Percentiles rank a stretch among this genome's conserved stretches.
Conservation (phyloP, 305 asterid genomes). For the Solanum chacoense region DNA sequence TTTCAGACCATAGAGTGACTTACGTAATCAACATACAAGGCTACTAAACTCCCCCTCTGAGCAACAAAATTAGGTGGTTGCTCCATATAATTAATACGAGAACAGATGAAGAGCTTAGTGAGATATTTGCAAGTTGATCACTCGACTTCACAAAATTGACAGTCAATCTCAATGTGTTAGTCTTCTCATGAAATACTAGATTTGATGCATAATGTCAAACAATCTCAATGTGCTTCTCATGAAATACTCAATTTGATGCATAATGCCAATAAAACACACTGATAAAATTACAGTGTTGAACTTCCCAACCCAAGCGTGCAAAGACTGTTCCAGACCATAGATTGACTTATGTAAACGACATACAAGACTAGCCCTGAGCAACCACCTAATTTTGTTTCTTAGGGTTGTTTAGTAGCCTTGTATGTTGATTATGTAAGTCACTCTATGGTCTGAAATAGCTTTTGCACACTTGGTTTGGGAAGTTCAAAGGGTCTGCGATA, state of each 20-base stretch:
- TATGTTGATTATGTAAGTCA: not conserved
- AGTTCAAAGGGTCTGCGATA: not conserved
- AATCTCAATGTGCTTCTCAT: not conserved
- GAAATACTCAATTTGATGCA: no score
- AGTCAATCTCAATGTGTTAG: not conserved
- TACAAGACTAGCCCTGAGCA: not conserved
- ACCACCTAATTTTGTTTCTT: not conserved
- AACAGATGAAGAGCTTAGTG: not conserved
- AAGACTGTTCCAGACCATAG: not conserved
- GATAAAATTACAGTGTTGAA: no score
- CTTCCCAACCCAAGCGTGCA: not conserved
- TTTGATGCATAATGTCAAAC: not conserved
- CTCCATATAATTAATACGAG: not conserved
- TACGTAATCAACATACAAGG: not conserved
- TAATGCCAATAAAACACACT: not conserved
- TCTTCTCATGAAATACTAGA: not conserved
- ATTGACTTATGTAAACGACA: not conserved
- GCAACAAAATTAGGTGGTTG: not conserved
- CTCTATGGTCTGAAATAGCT: not conserved
- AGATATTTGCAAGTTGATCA: not conserved
- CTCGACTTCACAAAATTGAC: not conserved
- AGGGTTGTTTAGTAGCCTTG: not conserved
- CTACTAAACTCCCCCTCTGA: not conserved
- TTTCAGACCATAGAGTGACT: not conserved
- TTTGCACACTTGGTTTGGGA: not conserved